phyloP scores from a whole-genome alignment of 371 early-diverging fungal species.

The Mucor irregularis region DNA sequence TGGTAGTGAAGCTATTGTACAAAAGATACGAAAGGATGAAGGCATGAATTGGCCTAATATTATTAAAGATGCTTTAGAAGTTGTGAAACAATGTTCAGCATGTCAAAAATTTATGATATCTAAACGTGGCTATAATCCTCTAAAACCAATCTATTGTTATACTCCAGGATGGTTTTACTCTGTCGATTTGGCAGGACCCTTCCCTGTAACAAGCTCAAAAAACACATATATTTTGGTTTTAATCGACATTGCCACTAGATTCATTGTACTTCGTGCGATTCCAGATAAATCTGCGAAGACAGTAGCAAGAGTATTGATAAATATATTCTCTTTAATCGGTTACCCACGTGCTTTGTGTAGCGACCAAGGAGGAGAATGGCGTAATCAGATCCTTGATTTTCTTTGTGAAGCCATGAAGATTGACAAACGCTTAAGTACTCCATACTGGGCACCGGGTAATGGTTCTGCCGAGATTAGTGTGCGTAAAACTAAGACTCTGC shows the following conservation, averaged over 20 bases:
- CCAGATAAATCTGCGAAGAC: not conserved
- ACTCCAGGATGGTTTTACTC: slow-evolving; percentile 5
- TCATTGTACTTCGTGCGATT: not conserved
- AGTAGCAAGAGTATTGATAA: not conserved
- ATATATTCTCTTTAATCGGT: slow-evolving; percentile 3
- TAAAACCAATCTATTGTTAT: slow-evolving; percentile 4
- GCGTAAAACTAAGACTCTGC: too few species aligned
- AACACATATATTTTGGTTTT: slow-evolving; percentile 4
- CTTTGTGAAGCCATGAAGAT: too few species aligned
- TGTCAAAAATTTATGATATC: slow-evolving; percentile 16
- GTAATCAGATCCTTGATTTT: too few species aligned
- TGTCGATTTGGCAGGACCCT: slow-evolving; percentile 18
- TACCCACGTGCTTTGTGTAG: not conserved
- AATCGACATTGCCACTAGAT: not conserved
- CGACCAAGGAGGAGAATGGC: not conserved
- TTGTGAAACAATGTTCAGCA: slow-evolving; percentile 2
- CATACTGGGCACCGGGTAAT: too few species aligned
- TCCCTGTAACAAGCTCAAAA: too few species aligned
- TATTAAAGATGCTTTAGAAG: slow-evolving; percentile 1
- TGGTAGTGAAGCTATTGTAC: slow-evolving; percentile 16
- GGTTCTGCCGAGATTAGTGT: too few species aligned
- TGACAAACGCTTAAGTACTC: too few species aligned
- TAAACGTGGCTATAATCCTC: slow-evolving; percentile 9
- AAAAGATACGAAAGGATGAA: not conserved
- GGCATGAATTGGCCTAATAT: slow-evolving; percentile 16